Conservation (phyloP, 805 yeast genomes). For the Cyberlindnera galapagoensis region DNA sequence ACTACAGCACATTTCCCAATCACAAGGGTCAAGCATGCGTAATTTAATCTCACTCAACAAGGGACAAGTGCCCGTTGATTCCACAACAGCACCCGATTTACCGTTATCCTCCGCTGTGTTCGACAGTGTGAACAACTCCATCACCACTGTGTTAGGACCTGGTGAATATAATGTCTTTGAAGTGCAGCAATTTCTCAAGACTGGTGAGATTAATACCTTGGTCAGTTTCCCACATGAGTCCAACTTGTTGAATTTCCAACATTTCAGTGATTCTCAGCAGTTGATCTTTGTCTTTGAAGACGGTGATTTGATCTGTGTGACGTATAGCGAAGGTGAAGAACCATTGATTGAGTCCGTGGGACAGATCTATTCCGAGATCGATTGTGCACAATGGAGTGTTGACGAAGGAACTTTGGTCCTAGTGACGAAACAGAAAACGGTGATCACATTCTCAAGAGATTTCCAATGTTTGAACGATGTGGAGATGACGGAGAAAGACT, state of each 20-base stretch:
- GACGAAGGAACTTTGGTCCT: constrained; percentile 83
- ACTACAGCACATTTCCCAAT: background rate
- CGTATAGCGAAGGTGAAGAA: constrained; percentile 44
- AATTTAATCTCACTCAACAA: constrained; percentile 47
- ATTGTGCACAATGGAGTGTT: constrained; percentile 78
- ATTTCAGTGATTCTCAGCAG: constrained; percentile 64
- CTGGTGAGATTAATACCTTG: constrained; percentile 49
- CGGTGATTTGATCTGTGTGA: constrained; percentile 71
- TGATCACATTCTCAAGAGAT: constrained; percentile 62
- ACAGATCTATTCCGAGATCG: constrained; percentile 67
- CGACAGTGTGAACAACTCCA: constrained; percentile 68
- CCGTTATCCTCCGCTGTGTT: constrained; percentile 49
- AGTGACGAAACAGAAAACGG: constrained; percentile 52
- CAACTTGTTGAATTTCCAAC: constrained; percentile 48
- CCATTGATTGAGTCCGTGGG: constrained; percentile 70
- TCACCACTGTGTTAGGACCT: constrained; percentile 58
- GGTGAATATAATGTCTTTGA: constrained; percentile 53
- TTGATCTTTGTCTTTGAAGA: constrained; percentile 58
- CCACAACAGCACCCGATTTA: constrained; percentile 61
- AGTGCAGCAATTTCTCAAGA: constrained; percentile 68
- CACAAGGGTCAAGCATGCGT: too few species aligned
- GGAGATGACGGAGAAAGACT: constrained; percentile 51
- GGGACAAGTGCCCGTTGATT: constrained; percentile 44
- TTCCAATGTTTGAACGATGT: constrained; percentile 77
- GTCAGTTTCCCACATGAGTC: constrained; percentile 52